Percentiles rank a stretch among this genome's conserved stretches.
Conservation (phyloP, 1,284 basidiomycete genomes). For the Melanopsichium pennsylvanicum region DNA sequence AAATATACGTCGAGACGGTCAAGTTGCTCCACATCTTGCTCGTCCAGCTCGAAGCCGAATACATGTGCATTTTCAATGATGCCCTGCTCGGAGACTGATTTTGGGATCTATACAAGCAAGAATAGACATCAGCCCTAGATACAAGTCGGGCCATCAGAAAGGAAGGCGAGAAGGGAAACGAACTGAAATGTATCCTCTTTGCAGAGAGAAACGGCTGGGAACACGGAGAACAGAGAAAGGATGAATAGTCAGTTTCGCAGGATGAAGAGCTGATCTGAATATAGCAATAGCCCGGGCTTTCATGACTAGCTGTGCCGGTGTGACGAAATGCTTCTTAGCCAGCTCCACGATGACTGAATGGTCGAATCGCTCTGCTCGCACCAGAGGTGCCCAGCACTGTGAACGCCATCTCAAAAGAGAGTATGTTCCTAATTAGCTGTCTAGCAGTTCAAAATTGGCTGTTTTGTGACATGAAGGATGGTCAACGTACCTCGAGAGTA, state of each 20-base stretch:
- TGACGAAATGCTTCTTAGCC: constrained; percentile 18
- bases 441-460: no score
- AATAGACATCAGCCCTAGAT: no score
- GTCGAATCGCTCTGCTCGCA: constrained; percentile 23
- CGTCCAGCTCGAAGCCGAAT: constrained; percentile 73
- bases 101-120: constrained; percentile 69
- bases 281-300: neutral
- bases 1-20: constrained; percentile 20
- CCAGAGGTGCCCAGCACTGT: constrained; percentile 32
- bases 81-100: constrained; percentile 75
- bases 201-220: constrained; percentile 27
- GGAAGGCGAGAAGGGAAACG: neutral
- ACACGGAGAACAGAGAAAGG: neutral
- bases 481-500: constrained; percentile 13
- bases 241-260: neutral
- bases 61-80: constrained; percentile 77
- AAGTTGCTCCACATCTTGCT: constrained; percentile 71
- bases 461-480: neutral
- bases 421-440: no score
- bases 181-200: constrained; percentile 30
- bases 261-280: neutral
- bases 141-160: no score
- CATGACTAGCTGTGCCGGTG: constrained; percentile 27
- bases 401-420: neutral
- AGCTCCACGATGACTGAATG: constrained; percentile 16